These are phyloP conservation scores for Penicillium palitans DNA, from an alignment of 2,329 filamentous ascomycete species.

Conservation along the genomic window DNA sequence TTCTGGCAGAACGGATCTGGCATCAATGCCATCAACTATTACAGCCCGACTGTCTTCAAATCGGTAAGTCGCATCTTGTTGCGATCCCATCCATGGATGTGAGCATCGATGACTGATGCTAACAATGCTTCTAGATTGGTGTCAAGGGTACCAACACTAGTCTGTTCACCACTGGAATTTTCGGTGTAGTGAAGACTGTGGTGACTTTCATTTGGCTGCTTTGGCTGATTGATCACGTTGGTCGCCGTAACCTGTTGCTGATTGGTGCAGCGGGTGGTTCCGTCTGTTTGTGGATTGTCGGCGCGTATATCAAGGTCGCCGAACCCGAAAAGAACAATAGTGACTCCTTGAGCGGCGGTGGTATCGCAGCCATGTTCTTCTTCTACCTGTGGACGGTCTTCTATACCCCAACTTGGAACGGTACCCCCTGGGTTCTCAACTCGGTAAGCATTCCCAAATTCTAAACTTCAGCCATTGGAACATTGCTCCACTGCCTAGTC, in stretches of 20 bases:
- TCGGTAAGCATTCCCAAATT: constrained; percentile 35
- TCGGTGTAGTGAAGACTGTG: constrained; percentile 72
- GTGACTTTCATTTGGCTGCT: constrained; percentile 69
- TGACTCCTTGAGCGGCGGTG: constrained; percentile 30
- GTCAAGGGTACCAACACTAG: constrained; percentile 60
- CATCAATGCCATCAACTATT: constrained; percentile 80
- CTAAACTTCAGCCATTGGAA: background rate
- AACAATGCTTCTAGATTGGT: constrained; percentile 49
- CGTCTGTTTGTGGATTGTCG: constrained; percentile 41
- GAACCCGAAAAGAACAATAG: constrained; percentile 27
- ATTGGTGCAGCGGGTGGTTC: constrained; percentile 64
- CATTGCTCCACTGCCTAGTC: background rate
- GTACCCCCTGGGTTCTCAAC: constrained; percentile 75
- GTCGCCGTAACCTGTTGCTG: constrained; percentile 64
- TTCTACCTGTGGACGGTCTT: constrained; percentile 75
- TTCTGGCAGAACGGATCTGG: constrained; percentile 76
- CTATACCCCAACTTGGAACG: constrained; percentile 73
- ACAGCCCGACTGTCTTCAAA: constrained; percentile 67
- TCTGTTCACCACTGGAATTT: constrained; percentile 71
- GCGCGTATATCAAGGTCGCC: constrained; percentile 41
- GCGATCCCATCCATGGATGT: background rate
- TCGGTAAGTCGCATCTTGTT: constrained; percentile 11
- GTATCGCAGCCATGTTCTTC: constrained; percentile 57
- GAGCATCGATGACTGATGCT: constrained; percentile 1
- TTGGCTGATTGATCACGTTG: constrained; percentile 65